Conservation (phyloP, 108 stramenopile species). For the Nitzschia putrida region DNA sequence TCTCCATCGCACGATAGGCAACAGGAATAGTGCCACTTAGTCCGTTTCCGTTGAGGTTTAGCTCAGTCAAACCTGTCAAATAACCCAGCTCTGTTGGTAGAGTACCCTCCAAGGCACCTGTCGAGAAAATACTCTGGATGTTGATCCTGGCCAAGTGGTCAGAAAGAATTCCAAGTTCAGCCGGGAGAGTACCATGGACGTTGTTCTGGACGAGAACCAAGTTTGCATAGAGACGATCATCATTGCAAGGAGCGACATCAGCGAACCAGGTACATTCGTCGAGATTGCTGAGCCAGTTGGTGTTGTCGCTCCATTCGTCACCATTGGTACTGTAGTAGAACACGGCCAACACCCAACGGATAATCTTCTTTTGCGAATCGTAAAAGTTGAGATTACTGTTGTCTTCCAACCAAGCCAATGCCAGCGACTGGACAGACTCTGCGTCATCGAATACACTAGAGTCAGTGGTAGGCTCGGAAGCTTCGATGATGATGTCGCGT, state of each 20-base stretch:
- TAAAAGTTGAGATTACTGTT: slow-evolving; percentile 36
- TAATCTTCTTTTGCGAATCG: slow-evolving; percentile 29
- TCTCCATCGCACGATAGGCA: slow-evolving; percentile 16
- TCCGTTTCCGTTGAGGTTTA: slow-evolving; percentile 34
- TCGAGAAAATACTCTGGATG: slow-evolving; percentile 28
- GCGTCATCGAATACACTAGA: slow-evolving; percentile 20
- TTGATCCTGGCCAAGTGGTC: slow-evolving; percentile 31
- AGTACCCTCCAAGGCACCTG: slow-evolving; percentile 20
- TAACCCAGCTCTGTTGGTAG: slow-evolving; percentile 30
- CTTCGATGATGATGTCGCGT: slow-evolving; percentile 7
- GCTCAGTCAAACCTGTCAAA: slow-evolving; percentile 25
- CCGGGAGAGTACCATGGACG: slow-evolving; percentile 39
- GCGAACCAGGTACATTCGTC: slow-evolving; percentile 47
- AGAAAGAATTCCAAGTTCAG: slow-evolving; percentile 40
- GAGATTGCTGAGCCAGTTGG: slow-evolving; percentile 44
- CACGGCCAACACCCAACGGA: slow-evolving; percentile 38
- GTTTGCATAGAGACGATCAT: slow-evolving; percentile 26
- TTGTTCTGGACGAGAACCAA: slow-evolving; percentile 41
- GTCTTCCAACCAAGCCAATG: slow-evolving; percentile 25
- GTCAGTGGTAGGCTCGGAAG: slow-evolving; percentile 21
- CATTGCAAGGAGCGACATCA: slow-evolving; percentile 25
- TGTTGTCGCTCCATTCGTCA: slow-evolving; percentile 37
- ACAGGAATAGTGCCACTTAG: slow-evolving; percentile 31
- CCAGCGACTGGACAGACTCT: slow-evolving; percentile 21
- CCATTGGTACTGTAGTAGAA: slow-evolving; percentile 50